Evolutionary conservation across 2,329 filamentous ascomycete genomes (phyloP).

Genomic region (Ceratocystis variospora): DNA sequence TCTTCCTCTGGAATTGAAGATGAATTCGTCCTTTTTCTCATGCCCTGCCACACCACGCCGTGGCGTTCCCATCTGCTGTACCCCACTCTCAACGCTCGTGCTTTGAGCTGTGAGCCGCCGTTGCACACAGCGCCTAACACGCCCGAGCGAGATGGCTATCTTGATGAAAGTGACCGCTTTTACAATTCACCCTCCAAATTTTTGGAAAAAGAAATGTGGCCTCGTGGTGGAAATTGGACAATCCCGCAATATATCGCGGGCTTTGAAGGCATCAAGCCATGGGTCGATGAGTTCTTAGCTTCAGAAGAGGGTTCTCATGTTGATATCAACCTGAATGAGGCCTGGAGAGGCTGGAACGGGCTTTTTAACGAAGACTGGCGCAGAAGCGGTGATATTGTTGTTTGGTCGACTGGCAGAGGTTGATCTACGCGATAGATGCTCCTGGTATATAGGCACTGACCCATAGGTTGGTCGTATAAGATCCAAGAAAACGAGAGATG

Average conservation of each 20-base stretch:
- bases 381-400: slow-evolving; percentile 41
- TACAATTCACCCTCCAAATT: slow-evolving; percentile 53
- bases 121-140: slow-evolving; percentile 48
- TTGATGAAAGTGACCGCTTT: slow-evolving; percentile 85
- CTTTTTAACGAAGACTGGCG: slow-evolving; percentile 49
- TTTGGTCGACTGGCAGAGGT: slow-evolving; percentile 35
- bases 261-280: slow-evolving; percentile 43
- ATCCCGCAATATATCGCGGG: slow-evolving; percentile 46
- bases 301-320: slow-evolving; percentile 28
- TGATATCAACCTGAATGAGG: slow-evolving; percentile 32
- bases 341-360: slow-evolving; percentile 47
- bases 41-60: slow-evolving; percentile 90
- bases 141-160: slow-evolving; percentile 51
- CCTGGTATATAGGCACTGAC: not conserved
- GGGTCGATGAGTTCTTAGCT: slow-evolving; percentile 34
- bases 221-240: slow-evolving; percentile 23
- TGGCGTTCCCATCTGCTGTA: slow-evolving; percentile 83
- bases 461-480: not conserved
- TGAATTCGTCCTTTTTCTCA: slow-evolving; percentile 62
- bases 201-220: slow-evolving; percentile 39
- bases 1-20: slow-evolving; percentile 22
- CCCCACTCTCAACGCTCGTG: slow-evolving; percentile 62
- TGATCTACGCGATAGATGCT: not conserved
- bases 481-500: not conserved
- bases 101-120: slow-evolving; percentile 81